A percentile compares a stretch with the other conserved stretches of the same genome.
phyloP scores from a whole-genome alignment of 176 grass and related monocot species.

The Oryza coarctata region DNA sequence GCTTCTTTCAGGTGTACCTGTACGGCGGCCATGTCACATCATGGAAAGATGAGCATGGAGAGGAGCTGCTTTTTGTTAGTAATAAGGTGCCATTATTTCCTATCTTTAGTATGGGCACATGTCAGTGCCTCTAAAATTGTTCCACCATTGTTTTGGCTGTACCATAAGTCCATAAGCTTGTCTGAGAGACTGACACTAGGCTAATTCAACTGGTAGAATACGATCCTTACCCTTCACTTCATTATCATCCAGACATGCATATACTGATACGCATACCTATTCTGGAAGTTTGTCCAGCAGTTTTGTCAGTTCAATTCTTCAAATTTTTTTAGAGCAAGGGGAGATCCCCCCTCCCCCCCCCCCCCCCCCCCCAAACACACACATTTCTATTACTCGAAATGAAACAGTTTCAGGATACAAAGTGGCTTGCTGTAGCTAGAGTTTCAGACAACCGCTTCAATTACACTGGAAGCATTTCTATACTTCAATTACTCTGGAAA shows the following conservation, averaged over 20 bases:
- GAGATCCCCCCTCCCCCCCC: no score
- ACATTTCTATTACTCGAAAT: no score
- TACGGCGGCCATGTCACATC: constrained; percentile 74
- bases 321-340: no score
- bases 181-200: neutral
- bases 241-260: constrained; percentile 18
- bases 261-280: constrained; percentile 12
- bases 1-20: constrained; percentile 64
- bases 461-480: constrained; percentile 11
- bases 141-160: constrained; percentile 9
- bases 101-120: constrained; percentile 10
- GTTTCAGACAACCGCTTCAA: no score
- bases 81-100: constrained; percentile 54
- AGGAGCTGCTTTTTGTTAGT: constrained; percentile 79
- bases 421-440: no score
- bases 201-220: neutral
- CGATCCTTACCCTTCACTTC: neutral
- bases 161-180: neutral
- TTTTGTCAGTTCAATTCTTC: neutral
- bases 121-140: neutral
- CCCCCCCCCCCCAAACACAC: no score
- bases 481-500: neutral
- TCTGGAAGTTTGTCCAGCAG: constrained; percentile 16
- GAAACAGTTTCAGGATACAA: no score
- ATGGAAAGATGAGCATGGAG: constrained; percentile 76